Evolutionary conservation across 2,329 filamentous ascomycete species (phyloP), one percentile per base, ranked within the genome.

Genomic region (Epichloe gansuensis): DNA sequence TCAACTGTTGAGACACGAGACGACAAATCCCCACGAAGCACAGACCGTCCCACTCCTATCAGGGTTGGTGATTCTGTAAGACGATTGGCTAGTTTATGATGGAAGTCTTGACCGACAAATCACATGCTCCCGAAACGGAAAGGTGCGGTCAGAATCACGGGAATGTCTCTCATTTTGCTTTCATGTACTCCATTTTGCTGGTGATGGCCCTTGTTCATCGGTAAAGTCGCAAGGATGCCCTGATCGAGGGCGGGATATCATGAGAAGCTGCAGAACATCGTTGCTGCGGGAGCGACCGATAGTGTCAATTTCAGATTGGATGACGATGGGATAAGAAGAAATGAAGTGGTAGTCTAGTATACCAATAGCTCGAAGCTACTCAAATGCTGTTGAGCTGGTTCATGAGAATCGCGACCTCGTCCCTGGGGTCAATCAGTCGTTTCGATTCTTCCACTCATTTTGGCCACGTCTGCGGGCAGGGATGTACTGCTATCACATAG

Each of bases 61-160:
- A 51, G 52, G 53, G 45, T 38, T 53, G 42, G 38, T 21, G 41
- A 52, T 54, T 51, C 57, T 59, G 53, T 46, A 31, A 49, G 48
- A 46, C 56, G 54, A 61, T 64, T 61, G 58, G 59, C 46, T 52
- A 15, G 31, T 12, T 28, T 34, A 17, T 44, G 52, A 42, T 34
- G 46, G 41, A 13, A 43, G 25, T 28, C 13, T 49, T 23, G 46
- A 39, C 31, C 31, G 41, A 49, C 39, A 39, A 15, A 46, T 46
- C 44, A 25, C 44, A 15, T 15, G 44, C 31, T 46, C 38, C 48
- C 38, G 21, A 50, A 50, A 28, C 13, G 39, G 35, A 17, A 42
- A 50, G 28, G 12, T 41, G 37, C 17, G 28, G 34, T 17, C 12
- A 6, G 34, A 13, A 46, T 44, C 42, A 12, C 23, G 21, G 7